Evolutionary conservation across 495 filamentous ascomycete species (phyloP).

Genomic region (Trichoderma virens): DNA sequence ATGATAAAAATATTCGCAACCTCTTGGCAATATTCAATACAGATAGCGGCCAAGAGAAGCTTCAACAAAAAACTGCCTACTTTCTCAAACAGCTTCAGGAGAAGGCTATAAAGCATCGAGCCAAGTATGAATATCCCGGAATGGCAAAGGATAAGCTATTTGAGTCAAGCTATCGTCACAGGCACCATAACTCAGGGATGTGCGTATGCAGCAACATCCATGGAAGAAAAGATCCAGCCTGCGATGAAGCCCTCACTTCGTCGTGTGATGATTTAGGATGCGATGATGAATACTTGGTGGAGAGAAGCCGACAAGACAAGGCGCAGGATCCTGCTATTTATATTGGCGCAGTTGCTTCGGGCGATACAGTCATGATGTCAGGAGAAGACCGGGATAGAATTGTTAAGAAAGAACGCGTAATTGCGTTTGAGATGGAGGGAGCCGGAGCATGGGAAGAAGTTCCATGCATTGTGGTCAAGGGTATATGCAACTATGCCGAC

Average conservation of each 20-base stretch:
- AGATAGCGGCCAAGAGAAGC: slow-evolving; percentile 5
- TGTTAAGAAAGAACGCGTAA: slow-evolving; percentile 16
- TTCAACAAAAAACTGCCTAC: slow-evolving; percentile 15
- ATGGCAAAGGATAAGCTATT: slow-evolving; percentile 25
- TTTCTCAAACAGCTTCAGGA: slow-evolving; percentile 16
- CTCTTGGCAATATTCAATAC: slow-evolving; percentile 21
- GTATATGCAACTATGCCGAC: slow-evolving; percentile 36
- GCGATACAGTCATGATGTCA: slow-evolving; percentile 25
- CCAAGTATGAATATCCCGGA: slow-evolving; percentile 16
- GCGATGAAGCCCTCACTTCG: slow-evolving; percentile 1
- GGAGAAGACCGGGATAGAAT: slow-evolving; percentile 20
- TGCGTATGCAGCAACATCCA: slow-evolving; percentile 10
- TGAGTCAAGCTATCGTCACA: slow-evolving; percentile 23
- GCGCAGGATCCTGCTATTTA: background rate
- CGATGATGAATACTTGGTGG: slow-evolving; percentile 13
- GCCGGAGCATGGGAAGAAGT: slow-evolving; percentile 32
- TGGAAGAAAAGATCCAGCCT: slow-evolving; percentile 5
- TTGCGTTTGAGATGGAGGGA: slow-evolving; percentile 38
- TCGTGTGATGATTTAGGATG: slow-evolving; percentile 18
- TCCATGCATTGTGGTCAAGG: slow-evolving; percentile 31
- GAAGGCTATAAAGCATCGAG: slow-evolving; percentile 7
- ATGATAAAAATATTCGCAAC: slow-evolving; percentile 25
- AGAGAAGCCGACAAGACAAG: background rate
- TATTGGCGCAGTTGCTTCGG: slow-evolving; percentile 17
- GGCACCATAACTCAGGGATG: slow-evolving; percentile 14